Evolutionary conservation across 306 rosid species (phyloP), one percentile per base, ranked within the genome.

Genomic region (Glycine soja): DNA sequence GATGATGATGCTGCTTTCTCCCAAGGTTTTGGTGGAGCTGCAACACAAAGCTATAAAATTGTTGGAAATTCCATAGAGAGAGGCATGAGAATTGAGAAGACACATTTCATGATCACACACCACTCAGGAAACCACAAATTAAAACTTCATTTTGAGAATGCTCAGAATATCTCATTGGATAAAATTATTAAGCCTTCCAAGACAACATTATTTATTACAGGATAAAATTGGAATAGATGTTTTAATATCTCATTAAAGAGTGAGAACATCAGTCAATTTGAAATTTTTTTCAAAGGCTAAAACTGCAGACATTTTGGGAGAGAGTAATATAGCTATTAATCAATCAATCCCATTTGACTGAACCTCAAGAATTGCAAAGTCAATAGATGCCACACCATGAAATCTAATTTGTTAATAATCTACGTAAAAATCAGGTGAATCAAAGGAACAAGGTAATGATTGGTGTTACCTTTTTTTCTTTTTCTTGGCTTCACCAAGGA

Each of bases 21-120:
- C 96, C 96, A 91, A 3, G 96, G 96, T 74, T 93, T 93, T 7
- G 88, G 97, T 16, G 97, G 93, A 77, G 84, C 97, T 90, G 88
- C 92, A 84, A 76, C 58, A 51, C 34, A 61, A 30, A 19, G 13
- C 80, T 38, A 59, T 30, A 42, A 70, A n/a, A 53, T 57, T 34
- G 59, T 47, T 61, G 45, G 13, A 38, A 66, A 71, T 50, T 45
- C 52, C 52, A 18, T 48, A 69, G 8, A 57, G 34, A 47, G 13
- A 18, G 30, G 30, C 30, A 24, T 24, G 30, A 24, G 43, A 38
- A 36, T 36, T 24, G 38, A 34, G 5, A 5, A 38, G 43, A 72
- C 24, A 36, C 6, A 57, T 15, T 74, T 77, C 12, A 61, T 36
- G 3, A 46, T 10, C 62, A 82, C 15, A 36, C 45, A 11, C 68